Percentiles rank a stretch among this genome's conserved stretches.
phyloP scores from a whole-genome alignment of 768 basidiomycete species.

The Leccinum boreale region DNA sequence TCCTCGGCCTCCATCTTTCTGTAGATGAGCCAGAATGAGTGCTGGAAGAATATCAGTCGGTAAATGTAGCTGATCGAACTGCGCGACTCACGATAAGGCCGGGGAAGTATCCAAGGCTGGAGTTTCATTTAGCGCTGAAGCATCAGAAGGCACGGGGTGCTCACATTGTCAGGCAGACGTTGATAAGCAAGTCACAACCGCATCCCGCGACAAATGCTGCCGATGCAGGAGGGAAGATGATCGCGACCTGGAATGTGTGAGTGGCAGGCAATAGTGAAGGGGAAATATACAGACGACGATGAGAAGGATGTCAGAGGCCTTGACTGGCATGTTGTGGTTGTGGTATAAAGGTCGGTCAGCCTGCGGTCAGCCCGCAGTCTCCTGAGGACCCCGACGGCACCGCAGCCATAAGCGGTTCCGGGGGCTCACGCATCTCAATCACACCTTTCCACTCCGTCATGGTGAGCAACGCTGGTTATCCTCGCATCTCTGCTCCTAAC shows the following conservation, averaged over 20 bases:
- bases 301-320: slow-evolving; percentile 71
- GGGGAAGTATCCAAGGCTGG: slow-evolving; percentile 74
- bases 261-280: neutral
- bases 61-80: neutral
- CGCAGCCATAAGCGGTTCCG: neutral
- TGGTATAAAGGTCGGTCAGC: neutral
- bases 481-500: slow-evolving; percentile 1
- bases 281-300: slow-evolving; percentile 54
- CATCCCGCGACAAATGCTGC: slow-evolving; percentile 78
- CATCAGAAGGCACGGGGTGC: slow-evolving; percentile 17
- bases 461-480: slow-evolving; percentile 12
- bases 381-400: slow-evolving; percentile 21
- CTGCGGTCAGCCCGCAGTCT: slow-evolving; percentile 11
- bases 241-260: slow-evolving; percentile 53
- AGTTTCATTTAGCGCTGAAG: slow-evolving; percentile 1
- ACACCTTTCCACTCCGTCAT: slow-evolving; percentile 13
- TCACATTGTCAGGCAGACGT: slow-evolving; percentile 74
- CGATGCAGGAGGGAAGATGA: slow-evolving; percentile 80
- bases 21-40: slow-evolving; percentile 90
- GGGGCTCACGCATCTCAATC: neutral
- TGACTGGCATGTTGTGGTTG: slow-evolving; percentile 35
- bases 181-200: slow-evolving; percentile 84
- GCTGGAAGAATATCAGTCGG: slow-evolving; percentile 33
- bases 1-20: slow-evolving; percentile 88
- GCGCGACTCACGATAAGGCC: slow-evolving; percentile 46